Evolutionary conservation across 225 moss, liverwort and hornwort genomes (phyloP).

Genomic region (Rhytidiadelphus loreus): DNA sequence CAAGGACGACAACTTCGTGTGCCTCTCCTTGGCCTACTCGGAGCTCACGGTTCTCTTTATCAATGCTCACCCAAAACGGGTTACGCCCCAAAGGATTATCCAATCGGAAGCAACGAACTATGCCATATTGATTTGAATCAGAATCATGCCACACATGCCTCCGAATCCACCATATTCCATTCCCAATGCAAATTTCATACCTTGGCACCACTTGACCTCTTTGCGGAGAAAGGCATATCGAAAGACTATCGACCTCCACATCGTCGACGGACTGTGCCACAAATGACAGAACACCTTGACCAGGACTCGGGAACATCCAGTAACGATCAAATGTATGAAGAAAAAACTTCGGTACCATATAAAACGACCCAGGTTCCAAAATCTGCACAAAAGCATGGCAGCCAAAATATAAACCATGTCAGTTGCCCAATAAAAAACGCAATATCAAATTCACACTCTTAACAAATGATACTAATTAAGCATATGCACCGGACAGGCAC

Average conservation of each 20-base stretch:
- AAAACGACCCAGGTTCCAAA: background rate
- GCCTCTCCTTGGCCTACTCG: background rate
- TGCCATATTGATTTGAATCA: background rate
- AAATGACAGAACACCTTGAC: background rate
- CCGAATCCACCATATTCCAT: background rate
- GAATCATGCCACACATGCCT: background rate
- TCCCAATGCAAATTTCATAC: background rate
- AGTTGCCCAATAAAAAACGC: background rate
- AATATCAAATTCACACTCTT: no score
- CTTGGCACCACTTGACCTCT: background rate
- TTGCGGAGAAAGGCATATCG: background rate
- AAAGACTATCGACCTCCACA: background rate
- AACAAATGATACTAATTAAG: no score
- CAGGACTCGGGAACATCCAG: background rate
- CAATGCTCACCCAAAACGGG: background rate
- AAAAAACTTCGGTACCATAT: background rate
- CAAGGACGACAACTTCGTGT: background rate
- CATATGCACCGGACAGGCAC: no score
- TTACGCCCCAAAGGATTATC: background rate
- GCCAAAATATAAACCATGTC: background rate
- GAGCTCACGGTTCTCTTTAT: background rate
- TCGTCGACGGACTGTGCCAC: background rate
- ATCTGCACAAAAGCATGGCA: background rate
- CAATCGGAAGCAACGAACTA: background rate
- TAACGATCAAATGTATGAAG: background rate